Evolutionary conservation across 495 filamentous ascomycete genomes (phyloP), one percentile per base, ranked within the genome.

Genomic region (Talaromyces trachyspermus): DNA sequence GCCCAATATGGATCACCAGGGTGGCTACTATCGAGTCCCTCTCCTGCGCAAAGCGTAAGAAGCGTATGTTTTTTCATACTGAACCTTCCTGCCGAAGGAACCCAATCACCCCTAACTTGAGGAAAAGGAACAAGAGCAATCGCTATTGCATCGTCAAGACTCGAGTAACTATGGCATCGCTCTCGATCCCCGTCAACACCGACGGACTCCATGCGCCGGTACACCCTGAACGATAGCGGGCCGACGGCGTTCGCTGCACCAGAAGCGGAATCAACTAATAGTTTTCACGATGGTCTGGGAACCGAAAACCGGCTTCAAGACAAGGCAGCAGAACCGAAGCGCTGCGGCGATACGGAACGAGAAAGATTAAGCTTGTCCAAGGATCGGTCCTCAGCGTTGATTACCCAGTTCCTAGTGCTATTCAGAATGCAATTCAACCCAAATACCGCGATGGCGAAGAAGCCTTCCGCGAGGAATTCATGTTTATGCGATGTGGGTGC

Each of bases 291-390:
- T 36, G 19, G 33, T 8, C 33, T 8, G 5, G 14, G 33, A 5
- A 17, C 14, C 19, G 14, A 36, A 18, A 36, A 17, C 33, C 33
- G 1, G 6, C 19, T 17, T 36, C 33, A 5, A 36, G 33, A 9
- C 7, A 17, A 2, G 33, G 33, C 15, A 36, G 33, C 14, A n/a
- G 33, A 18, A 18, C 33, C 29, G 76, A 76, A 18, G 69, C 68
- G 8, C 74, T 98, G 56, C 87, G 87, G 66, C 86, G 92, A 56
- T 95, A 91, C 71, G 81, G 87, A 35, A 98, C 92, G 17, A 80
- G 92, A 59, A 97, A 95, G 67, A 86, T 97, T 60, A 96, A 96
- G 75, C 80, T 98, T 43, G 86, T 90, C 23, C 91, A 96, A 65
- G 90, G 90, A 52, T 88, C 86, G 49, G 92, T 96, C 57, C 77